Evolutionary conservation across 2,329 filamentous ascomycete species (phyloP).

Genomic region (Bipolaris victoriae): DNA sequence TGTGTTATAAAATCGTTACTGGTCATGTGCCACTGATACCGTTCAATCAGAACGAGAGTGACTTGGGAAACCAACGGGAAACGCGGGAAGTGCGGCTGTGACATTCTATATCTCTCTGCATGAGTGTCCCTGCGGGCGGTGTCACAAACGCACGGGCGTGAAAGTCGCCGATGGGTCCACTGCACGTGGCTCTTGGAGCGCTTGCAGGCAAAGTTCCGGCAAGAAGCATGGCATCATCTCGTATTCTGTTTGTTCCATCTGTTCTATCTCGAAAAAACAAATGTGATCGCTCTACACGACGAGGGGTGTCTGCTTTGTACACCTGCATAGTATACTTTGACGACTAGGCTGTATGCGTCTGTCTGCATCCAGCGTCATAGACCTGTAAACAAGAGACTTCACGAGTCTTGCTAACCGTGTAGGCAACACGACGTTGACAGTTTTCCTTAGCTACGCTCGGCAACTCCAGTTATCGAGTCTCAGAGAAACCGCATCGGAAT

Average conservation of each 20-base stretch:
- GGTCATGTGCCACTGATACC: background rate
- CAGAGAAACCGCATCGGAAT: background rate
- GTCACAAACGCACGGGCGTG: slow-evolving; percentile 3
- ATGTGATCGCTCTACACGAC: too few relatives aligned
- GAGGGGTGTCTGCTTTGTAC: too few relatives aligned
- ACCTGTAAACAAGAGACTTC: background rate
- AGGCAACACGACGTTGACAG: background rate
- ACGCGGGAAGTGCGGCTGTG: background rate
- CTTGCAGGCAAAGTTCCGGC: background rate
- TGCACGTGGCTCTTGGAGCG: background rate
- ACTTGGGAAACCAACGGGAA: background rate
- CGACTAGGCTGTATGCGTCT: background rate
- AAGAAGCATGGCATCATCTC: background rate
- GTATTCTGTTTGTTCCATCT: background rate
- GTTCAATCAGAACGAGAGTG: too few relatives aligned
- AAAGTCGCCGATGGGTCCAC: slow-evolving; percentile 1
- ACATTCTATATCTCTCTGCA: background rate
- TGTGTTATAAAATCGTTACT: background rate
- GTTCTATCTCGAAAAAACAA: too few relatives aligned
- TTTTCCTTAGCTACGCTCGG: background rate
- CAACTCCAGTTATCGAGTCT: background rate
- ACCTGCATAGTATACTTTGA: background rate
- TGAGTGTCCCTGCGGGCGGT: background rate
- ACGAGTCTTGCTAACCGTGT: background rate
- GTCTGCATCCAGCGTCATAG: background rate